Evolutionary conservation across 192 early-diverging fungal species (phyloP).

Genomic region (Gigaspora rosea): DNA sequence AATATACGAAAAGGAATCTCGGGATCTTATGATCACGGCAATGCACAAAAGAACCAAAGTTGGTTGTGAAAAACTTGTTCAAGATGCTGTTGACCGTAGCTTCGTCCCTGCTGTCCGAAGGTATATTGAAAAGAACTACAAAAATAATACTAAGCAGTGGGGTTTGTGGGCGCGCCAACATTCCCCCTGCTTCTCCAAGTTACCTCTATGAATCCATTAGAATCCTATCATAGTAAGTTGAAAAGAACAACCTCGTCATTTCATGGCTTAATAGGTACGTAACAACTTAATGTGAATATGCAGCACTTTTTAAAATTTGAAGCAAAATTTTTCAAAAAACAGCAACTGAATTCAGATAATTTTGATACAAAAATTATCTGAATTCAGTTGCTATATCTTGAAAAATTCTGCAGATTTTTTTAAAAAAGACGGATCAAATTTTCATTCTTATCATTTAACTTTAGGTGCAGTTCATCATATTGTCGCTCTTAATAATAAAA

Average conservation of each 20-base stretch:
- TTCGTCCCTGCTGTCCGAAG: background rate
- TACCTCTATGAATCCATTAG: background rate
- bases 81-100: background rate
- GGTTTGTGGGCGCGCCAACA: slow-evolving; percentile 26
- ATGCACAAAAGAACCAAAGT: too few species aligned
- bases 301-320: background rate
- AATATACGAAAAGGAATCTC: too few species aligned
- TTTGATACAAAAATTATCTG: too few species aligned
- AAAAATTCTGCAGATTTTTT: too few species aligned
- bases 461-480: background rate
- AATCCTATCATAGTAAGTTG: slow-evolving; percentile 26
- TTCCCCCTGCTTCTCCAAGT: slow-evolving; percentile 10
- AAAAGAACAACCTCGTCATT: background rate
- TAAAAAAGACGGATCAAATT: too few species aligned
- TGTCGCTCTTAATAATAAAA: too few species aligned
- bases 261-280: background rate
- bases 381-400: too few species aligned
- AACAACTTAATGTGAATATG: background rate
- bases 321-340: background rate
- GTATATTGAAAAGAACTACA: background rate
- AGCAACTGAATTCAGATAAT: too few species aligned
- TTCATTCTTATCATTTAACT: background rate
- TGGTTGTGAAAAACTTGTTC: too few species aligned
- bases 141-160: slow-evolving; percentile 2
- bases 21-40: too few species aligned